Percentiles rank a stretch among this genome's conserved stretches.
Evolutionary conservation across 2,329 filamentous ascomycete genomes (phyloP).

Genomic region (Teratosphaeria nubilosa): DNA sequence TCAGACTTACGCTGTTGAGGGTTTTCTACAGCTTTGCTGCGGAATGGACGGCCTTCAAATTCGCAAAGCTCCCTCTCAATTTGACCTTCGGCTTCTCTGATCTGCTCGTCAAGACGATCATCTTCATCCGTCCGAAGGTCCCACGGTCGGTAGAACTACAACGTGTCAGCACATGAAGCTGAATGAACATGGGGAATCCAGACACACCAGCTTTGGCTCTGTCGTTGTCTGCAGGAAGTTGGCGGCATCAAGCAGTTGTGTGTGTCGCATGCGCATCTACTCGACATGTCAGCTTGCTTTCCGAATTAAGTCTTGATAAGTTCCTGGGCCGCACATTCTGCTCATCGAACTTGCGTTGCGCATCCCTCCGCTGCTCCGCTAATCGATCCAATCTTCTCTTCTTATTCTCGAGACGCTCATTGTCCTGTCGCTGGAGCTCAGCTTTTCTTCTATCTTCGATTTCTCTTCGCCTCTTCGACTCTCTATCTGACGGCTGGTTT

Average conservation of each 20-base stretch:
- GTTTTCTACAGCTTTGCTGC: background rate
- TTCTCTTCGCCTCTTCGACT: slow-evolving; percentile 71
- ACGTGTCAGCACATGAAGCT: slow-evolving; percentile 8
- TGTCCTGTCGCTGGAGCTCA: slow-evolving; percentile 54
- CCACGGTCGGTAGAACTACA: slow-evolving; percentile 79
- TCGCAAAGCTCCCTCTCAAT: slow-evolving; percentile 57
- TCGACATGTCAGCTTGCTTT: background rate
- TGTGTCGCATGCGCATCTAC: slow-evolving; percentile 60
- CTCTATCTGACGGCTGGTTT: slow-evolving; percentile 37
- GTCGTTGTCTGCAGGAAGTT: slow-evolving; percentile 62
- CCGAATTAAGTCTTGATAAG: background rate
- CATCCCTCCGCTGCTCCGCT: slow-evolving; percentile 43
- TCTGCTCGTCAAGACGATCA: slow-evolving; percentile 59
- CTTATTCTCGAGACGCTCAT: slow-evolving; percentile 58
- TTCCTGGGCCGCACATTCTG: slow-evolving; percentile 51
- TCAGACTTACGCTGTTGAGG: background rate
- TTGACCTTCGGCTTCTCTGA: slow-evolving; percentile 51
- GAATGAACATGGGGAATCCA: background rate
- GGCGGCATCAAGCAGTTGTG: slow-evolving; percentile 60
- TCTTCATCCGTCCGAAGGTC: slow-evolving; percentile 60
- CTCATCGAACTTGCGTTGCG: slow-evolving; percentile 68
- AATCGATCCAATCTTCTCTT: slow-evolving; percentile 53
- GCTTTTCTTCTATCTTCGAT: slow-evolving; percentile 66
- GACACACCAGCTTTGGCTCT: slow-evolving; percentile 62
- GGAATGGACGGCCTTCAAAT: slow-evolving; percentile 38